Base-by-base conservation (phyloP, 169 alveolate genomes). In the Blepharisma undulans region DNA sequence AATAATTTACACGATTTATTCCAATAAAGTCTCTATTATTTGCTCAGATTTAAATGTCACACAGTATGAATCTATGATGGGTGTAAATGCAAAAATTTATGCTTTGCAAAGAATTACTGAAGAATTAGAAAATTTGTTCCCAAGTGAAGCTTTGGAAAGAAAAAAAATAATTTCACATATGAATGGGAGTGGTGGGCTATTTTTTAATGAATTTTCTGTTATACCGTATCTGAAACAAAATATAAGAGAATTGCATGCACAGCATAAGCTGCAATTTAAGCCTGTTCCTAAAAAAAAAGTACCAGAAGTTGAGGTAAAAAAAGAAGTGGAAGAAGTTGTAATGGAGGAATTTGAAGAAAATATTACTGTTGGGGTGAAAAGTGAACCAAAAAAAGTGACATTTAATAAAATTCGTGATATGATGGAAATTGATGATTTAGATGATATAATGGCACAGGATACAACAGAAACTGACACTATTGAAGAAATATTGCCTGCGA, bases 81-180 rank as follows among this genome's bases (percentile, higher is more conserved):
- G 60, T 78, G 25, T 27, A 29, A 78, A 78, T 0, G 34, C 86
- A 7, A 25, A 78, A 36, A 78, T 78, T 78, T 78, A 25, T 78
- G 86, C 86, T 14, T 21, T 78, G 18, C 86, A 78, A 32, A 25
- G 86, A 36, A 32, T 78, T 25, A 78, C 86, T 78, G 86, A 78
- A 29, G 60, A 32, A 27, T 21, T 78, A 21, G 34, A 78, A 32
- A 78, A 78, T 34, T 34, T 78, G 29, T 78, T 27, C 16, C 7
- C 29, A 1, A 21, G 61, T 32, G 86, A 78, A 32, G 29, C 25
- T 25, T 2, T 21, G 10, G 71, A 78, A 25, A 78, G 86, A 22
- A 32, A 78, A 25, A 27, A 78, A 36, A 22, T 78, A 21, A 78
- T 78, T 29, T 25, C 34, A 6, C 61, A 78, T 5, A 36, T 27